Conservation (phyloP, 2,329 filamentous ascomycete genomes). For the Rosellinia necatrix region DNA sequence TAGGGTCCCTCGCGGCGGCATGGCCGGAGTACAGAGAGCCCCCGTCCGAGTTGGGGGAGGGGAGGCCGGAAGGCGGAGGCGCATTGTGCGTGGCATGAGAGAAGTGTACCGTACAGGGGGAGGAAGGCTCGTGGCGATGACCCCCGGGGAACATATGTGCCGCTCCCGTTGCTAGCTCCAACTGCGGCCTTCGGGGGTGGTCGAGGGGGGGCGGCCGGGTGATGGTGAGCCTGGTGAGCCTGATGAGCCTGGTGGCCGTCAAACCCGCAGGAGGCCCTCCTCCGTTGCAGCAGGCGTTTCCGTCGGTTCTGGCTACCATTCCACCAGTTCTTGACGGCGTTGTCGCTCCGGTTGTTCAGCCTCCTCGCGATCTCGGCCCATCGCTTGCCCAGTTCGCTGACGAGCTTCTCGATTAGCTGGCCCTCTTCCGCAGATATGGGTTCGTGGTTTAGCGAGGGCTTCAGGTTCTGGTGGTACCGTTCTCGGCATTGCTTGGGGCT, state of each 20-base stretch:
- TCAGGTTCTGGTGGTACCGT: constrained; percentile 91
- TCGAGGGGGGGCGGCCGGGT: constrained; percentile 3
- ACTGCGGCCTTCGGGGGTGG: constrained; percentile 19
- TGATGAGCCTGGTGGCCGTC: constrained; percentile 32
- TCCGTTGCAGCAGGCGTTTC: constrained; percentile 54
- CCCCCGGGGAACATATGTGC: constrained; percentile 8
- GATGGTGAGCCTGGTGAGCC: constrained; percentile 4
- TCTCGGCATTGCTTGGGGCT: constrained; percentile 95
- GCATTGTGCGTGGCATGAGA: constrained; percentile 23
- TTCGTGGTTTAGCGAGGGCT: constrained; percentile 72
- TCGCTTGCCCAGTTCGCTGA: constrained; percentile 77
- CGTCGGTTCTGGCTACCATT: constrained; percentile 89
- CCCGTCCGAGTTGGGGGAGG: constrained; percentile 67
- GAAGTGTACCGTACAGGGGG: constrained; percentile 18
- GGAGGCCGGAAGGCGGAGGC: constrained; percentile 33
- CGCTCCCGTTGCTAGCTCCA: constrained; percentile 17
- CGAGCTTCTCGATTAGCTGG: constrained; percentile 74
- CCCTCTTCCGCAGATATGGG: constrained; percentile 76
- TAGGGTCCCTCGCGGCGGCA: constrained; percentile 40
- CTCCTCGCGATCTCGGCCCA: constrained; percentile 92
- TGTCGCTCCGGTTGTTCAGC: constrained; percentile 85
- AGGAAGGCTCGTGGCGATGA: constrained; percentile 23
- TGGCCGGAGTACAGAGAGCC: constrained; percentile 67
- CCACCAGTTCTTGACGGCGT: constrained; percentile 98
- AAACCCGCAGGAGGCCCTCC: constrained; percentile 33